Evolutionary conservation across 495 filamentous ascomycete species (phyloP).

Genomic region (Hyaloscypha bicolor): DNA sequence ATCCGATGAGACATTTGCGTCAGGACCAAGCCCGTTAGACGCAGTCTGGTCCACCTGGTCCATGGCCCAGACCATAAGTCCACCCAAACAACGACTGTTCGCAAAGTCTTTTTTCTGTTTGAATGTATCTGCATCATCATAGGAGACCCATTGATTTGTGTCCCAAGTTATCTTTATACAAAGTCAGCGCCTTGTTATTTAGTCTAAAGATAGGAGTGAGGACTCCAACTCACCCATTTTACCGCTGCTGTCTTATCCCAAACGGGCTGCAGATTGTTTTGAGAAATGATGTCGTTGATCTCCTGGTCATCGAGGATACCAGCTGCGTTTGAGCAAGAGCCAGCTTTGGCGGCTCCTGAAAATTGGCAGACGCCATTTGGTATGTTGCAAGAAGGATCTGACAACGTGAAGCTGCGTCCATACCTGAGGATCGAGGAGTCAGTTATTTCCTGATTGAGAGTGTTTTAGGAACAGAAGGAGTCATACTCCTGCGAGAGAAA

Average conservation of each 20-base stretch:
- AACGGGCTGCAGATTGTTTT: constrained; percentile 35
- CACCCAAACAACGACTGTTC: constrained; percentile 40
- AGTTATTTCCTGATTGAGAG: no score
- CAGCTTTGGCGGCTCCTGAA: constrained; percentile 31
- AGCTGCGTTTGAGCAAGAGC: constrained; percentile 33
- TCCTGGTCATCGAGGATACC: constrained; percentile 37
- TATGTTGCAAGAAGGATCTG: constrained; percentile 36
- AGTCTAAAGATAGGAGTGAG: no score
- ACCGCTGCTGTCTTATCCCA: constrained; percentile 8
- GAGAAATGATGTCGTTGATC: constrained; percentile 24
- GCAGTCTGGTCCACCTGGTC: constrained; percentile 10
- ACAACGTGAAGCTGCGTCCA: constrained; percentile 47
- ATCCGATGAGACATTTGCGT: constrained; percentile 12
- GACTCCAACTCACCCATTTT: no score
- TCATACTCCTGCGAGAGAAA: no score
- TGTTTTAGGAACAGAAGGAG: no score
- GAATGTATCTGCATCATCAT: constrained; percentile 45
- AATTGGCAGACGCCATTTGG: constrained; percentile 27
- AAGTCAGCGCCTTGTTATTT: no score
- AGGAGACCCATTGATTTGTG: constrained; percentile 46
- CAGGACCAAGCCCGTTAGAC: no score
- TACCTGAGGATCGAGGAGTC: no score
- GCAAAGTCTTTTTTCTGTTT: constrained; percentile 44
- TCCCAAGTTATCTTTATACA: constrained; percentile 31
- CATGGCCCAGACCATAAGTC: constrained; percentile 47